Conservation (phyloP, 1,139 yeast genomes). For the Citeromyces hawaiiensis region DNA sequence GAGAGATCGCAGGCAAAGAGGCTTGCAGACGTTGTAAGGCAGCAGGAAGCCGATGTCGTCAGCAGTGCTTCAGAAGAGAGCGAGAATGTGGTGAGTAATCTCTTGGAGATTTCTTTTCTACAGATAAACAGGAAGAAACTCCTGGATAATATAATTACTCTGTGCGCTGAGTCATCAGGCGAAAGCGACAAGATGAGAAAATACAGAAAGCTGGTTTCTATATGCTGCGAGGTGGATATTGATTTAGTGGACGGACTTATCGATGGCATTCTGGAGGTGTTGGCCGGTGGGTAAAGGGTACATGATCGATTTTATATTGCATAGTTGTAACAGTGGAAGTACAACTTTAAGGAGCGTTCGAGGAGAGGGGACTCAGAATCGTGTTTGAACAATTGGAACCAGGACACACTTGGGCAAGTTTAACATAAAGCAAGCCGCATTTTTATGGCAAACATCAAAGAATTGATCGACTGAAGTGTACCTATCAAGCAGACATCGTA, state of each 20-base stretch:
- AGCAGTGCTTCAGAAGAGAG: conserved; percentile 6
- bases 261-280: conserved; percentile 39
- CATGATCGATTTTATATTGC: no score
- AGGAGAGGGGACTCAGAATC: no score
- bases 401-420: no score
- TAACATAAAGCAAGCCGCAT: no score
- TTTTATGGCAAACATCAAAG: no score
- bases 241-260: conserved; percentile 68
- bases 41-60: conserved; percentile 26
- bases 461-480: no score
- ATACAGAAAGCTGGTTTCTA: conserved; percentile 68
- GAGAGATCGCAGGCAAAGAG: conserved; percentile 45
- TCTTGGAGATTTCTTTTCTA: conserved; percentile 25
- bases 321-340: no score
- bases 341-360: no score
- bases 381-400: no score
- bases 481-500: no score
- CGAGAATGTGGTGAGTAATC: conserved; percentile 17
- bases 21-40: conserved; percentile 31
- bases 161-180: conserved; percentile 26
- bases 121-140: conserved; percentile 33
- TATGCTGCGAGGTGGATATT: conserved; percentile 67
- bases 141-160: conserved; percentile 28
- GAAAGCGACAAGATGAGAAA: conserved; percentile 52
- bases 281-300: conserved; percentile 6